Evolutionary conservation across 2,329 filamentous ascomycete genomes (phyloP).

Genomic region (Fusarium virguliforme): DNA sequence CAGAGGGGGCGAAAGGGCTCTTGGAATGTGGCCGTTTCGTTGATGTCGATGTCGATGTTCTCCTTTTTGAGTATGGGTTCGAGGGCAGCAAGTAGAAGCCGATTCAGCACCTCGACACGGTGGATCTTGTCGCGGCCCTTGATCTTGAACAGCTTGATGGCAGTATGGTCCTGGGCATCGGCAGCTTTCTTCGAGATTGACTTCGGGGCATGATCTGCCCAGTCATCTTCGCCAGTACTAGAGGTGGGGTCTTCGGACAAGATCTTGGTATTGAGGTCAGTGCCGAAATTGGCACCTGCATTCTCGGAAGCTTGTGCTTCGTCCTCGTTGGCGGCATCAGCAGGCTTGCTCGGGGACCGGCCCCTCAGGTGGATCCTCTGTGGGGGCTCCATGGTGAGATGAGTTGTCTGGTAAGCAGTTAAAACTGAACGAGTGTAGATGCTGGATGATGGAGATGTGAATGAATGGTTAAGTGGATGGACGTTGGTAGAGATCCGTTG

Average conservation of each 20-base stretch:
- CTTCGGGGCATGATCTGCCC: conserved; percentile 60
- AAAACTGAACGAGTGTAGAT: background rate
- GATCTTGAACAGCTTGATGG: conserved; percentile 65
- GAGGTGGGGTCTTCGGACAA: conserved; percentile 59
- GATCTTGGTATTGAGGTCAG: conserved; percentile 56
- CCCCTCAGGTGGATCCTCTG: conserved; percentile 51
- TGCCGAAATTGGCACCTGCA: conserved; percentile 48
- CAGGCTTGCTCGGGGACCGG: conserved; percentile 36
- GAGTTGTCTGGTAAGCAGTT: background rate
- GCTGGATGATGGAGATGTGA: background rate
- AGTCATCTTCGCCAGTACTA: conserved; percentile 24
- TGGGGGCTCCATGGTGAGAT: conserved; percentile 47
- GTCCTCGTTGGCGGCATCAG: conserved; percentile 40
- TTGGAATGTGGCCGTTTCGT: conserved; percentile 56
- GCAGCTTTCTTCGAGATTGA: conserved; percentile 59
- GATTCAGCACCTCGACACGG: conserved; percentile 62
- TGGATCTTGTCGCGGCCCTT: conserved; percentile 62
- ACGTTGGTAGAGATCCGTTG: background rate
- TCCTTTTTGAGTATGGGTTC: conserved; percentile 62
- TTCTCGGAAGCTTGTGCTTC: conserved; percentile 31
- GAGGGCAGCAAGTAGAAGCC: conserved; percentile 59
- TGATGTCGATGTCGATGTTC: conserved; percentile 57
- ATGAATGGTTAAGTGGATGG: background rate
- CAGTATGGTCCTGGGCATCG: conserved; percentile 58
- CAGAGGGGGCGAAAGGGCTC: conserved; percentile 62